These are phyloP conservation scores for Sarcodon sp. DNA, from an alignment of 768 basidiomycete genomes.

Conservation along the genomic window DNA sequence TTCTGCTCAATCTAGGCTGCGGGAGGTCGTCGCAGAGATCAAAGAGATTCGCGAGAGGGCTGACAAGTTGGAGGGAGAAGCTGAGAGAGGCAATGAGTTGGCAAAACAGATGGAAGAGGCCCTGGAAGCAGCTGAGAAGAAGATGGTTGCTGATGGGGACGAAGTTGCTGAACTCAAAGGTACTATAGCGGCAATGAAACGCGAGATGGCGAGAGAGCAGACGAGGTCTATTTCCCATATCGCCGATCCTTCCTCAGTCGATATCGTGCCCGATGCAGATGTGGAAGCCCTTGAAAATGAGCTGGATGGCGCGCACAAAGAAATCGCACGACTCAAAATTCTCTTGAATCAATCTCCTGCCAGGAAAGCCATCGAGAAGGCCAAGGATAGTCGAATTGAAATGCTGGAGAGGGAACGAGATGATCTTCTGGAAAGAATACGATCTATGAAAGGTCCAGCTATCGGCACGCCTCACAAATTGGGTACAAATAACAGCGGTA, in stretches of 20 bases:
- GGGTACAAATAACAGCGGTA: constrained; percentile 24
- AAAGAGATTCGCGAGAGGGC: constrained; percentile 35
- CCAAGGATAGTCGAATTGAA: constrained; percentile 65
- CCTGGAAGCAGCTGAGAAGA: constrained; percentile 58
- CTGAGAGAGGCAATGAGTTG: constrained; percentile 38
- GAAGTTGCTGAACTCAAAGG: constrained; percentile 34
- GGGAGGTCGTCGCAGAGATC: constrained; percentile 28
- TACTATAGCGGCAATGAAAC: constrained; percentile 41
- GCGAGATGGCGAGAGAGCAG: constrained; percentile 26
- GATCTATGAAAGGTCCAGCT: constrained; percentile 37
- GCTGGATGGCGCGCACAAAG: constrained; percentile 63
- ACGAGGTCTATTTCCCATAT: constrained; percentile 12
- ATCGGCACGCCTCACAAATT: constrained; percentile 45
- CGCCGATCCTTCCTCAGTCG: constrained; percentile 13
- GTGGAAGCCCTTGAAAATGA: constrained; percentile 60
- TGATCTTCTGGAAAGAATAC: constrained; percentile 49
- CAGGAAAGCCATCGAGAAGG: constrained; percentile 64
- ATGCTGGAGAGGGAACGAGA: constrained; percentile 67
- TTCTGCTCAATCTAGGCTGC: constrained; percentile 29
- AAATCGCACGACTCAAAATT: constrained; percentile 59
- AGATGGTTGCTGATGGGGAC: constrained; percentile 52
- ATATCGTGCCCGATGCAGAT: constrained; percentile 26
- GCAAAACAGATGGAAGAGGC: constrained; percentile 65
- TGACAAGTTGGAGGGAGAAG: constrained; percentile 39
- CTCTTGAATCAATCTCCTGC: constrained; percentile 62